Conservation (phyloP, 495 filamentous ascomycete species). For the Penicillium robsamsonii region DNA sequence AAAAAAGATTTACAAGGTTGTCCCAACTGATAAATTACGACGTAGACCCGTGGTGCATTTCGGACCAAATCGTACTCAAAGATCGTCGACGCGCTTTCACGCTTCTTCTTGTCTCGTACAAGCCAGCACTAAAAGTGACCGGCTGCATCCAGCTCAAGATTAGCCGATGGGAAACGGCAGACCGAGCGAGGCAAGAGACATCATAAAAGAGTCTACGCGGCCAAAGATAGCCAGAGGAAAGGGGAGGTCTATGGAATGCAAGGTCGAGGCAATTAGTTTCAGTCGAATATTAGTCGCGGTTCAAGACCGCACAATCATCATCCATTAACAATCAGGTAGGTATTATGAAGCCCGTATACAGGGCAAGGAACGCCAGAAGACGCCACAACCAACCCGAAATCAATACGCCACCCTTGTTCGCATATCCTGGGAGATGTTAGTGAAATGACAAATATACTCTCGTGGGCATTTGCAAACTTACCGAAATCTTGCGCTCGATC, state of each 20-base stretch:
- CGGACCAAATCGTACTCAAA: constrained; percentile 57
- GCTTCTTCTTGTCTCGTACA: constrained; percentile 54
- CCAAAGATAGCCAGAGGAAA: neutral
- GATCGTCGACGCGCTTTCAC: constrained; percentile 39
- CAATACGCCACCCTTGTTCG: constrained; percentile 83
- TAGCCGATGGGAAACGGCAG: constrained; percentile 43
- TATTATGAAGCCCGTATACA: constrained; percentile 32
- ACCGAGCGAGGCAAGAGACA: constrained; percentile 58
- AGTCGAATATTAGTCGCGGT: constrained; percentile 8
- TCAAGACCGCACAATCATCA: constrained; percentile 18
- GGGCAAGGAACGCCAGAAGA: constrained; percentile 22
- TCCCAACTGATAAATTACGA: constrained; percentile 56
- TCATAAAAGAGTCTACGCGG: neutral
- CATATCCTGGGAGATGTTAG: constrained; percentile 63
- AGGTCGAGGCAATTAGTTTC: neutral
- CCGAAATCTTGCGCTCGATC: constrained; percentile 93
- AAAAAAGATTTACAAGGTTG: constrained; percentile 23
- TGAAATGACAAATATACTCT: constrained; percentile 17
- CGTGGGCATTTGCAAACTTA: constrained; percentile 42
- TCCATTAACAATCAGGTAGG: constrained; percentile 28
- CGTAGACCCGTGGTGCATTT: constrained; percentile 37
- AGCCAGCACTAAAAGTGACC: constrained; percentile 18
- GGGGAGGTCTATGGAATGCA: neutral
- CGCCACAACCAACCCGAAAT: constrained; percentile 29
- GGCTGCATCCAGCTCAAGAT: constrained; percentile 59